phyloP scores from a whole-genome alignment of 2,329 filamentous ascomycete genomes.

The Xylariaceae sp. region DNA sequence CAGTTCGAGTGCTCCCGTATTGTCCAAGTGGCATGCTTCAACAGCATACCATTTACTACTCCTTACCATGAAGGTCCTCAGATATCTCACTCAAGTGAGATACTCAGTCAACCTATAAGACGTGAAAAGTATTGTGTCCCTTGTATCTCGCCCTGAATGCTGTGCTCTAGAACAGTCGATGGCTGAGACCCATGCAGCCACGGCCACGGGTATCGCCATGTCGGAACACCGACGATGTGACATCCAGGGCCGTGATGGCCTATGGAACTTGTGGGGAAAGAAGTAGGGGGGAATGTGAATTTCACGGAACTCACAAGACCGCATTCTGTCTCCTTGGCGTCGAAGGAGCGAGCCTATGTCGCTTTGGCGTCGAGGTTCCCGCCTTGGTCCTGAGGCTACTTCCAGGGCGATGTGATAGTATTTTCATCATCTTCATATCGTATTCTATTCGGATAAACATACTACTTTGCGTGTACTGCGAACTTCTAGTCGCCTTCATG shows the following conservation, averaged over 20 bases:
- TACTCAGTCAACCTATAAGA: neutral
- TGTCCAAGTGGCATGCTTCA: no score
- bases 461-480: no score
- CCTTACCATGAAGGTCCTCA: no score
- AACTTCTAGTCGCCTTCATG: no score
- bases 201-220: constrained; percentile 3
- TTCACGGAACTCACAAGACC: neutral
- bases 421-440: neutral
- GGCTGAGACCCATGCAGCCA: constrained; percentile 7
- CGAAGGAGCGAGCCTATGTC: neutral
- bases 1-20: no score
- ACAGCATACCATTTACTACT: no score
- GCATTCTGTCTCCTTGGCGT: neutral
- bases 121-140: neutral
- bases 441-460: neutral
- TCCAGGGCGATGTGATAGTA: neutral
- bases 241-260: neutral
- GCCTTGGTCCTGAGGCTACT: neutral
- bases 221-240: neutral
- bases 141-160: neutral
- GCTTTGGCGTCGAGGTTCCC: constrained; percentile 4
- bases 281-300: neutral
- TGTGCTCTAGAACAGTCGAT: constrained; percentile 16
- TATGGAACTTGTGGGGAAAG: neutral
- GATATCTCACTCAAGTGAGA: no score